Conservation (phyloP, 208 protist genomes). For the Eutreptiella sp. region DNA sequence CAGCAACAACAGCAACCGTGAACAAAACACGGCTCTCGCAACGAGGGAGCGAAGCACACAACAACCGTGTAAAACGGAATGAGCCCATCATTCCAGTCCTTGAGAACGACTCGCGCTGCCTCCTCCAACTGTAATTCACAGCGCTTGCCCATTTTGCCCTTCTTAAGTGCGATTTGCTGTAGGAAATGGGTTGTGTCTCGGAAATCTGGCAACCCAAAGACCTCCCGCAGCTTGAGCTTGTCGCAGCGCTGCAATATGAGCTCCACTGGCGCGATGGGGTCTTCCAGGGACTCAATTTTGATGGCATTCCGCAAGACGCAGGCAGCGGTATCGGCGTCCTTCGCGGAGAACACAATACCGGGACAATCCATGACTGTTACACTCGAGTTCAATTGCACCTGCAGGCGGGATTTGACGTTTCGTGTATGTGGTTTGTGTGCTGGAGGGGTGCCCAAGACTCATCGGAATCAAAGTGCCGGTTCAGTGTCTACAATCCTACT, state of each 20-base stretch:
- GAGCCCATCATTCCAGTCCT: conserved; percentile 88
- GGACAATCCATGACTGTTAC: conserved; percentile 94
- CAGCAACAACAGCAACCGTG: too few relatives aligned
- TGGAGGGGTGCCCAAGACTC: too few relatives aligned
- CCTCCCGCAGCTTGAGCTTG: conserved; percentile 32
- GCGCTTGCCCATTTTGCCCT: conserved; percentile 69
- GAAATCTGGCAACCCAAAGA: conserved; percentile 47
- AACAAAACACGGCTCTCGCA: too few relatives aligned
- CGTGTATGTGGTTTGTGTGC: too few relatives aligned
- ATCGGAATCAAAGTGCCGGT: too few relatives aligned
- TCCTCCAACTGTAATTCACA: conserved; percentile 77
- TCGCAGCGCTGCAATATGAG: conserved; percentile 75
- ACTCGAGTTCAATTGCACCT: conserved; percentile 89
- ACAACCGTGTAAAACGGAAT: conserved; percentile 92
- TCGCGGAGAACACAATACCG: conserved; percentile 84
- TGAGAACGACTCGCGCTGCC: conserved; percentile 79
- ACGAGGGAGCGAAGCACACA: too few relatives aligned
- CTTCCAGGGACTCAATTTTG: conserved; percentile 81
- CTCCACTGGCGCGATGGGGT: conserved; percentile 80
- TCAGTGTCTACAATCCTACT: too few relatives aligned
- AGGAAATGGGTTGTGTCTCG: conserved; percentile 74
- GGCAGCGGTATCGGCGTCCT: conserved; percentile 64
- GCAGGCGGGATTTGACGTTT: conserved; percentile 75
- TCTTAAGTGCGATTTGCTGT: conserved; percentile 57
- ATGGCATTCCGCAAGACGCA: conserved; percentile 89